phyloP scores from a whole-genome alignment of 208 protist genomes.

The Trypanosomatidae sp. region DNA sequence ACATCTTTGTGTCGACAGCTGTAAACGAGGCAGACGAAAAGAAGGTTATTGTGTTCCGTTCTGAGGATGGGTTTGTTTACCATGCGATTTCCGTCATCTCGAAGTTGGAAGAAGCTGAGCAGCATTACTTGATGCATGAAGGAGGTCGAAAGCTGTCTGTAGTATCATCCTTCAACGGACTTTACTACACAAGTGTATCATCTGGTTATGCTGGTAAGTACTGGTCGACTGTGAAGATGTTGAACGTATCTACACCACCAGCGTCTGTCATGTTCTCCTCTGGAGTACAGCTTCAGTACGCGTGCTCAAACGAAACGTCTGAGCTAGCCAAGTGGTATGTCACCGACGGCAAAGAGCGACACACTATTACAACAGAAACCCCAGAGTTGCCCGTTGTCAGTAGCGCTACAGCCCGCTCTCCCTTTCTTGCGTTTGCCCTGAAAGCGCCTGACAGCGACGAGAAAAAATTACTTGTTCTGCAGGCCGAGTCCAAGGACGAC shows the following conservation, averaged over 20 bases:
- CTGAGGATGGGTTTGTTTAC: conserved; percentile 41
- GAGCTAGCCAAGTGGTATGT: conserved; percentile 17
- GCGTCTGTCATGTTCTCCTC: conserved; percentile 31
- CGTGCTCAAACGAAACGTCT: conserved; percentile 30
- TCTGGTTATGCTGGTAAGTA: conserved; percentile 39
- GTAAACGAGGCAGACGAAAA: conserved; percentile 24
- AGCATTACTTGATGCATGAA: conserved; percentile 20
- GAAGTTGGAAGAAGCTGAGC: conserved; percentile 4
- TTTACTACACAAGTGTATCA: conserved; percentile 24
- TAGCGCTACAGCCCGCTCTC: background rate
- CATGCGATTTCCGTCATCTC: conserved; percentile 17
- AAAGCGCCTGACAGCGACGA: conserved; percentile 6
- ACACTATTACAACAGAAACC: background rate
- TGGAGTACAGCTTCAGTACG: conserved; percentile 31
- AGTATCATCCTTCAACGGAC: conserved; percentile 14
- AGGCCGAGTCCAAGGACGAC: conserved; percentile 1
- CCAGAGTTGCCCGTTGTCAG: background rate
- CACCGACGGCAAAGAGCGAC: conserved; percentile 9
- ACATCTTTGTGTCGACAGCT: conserved; percentile 50
- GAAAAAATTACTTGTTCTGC: conserved; percentile 23
- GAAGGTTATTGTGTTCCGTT: conserved; percentile 27
- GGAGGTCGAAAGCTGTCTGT: conserved; percentile 21
- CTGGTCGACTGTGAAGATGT: conserved; percentile 36
- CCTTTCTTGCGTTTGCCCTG: conserved; percentile 15
- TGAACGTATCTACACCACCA: conserved; percentile 40